Base-by-base conservation (phyloP, 192 early-diverging fungal genomes). In the Martensiomyces pterosporus region DNA sequence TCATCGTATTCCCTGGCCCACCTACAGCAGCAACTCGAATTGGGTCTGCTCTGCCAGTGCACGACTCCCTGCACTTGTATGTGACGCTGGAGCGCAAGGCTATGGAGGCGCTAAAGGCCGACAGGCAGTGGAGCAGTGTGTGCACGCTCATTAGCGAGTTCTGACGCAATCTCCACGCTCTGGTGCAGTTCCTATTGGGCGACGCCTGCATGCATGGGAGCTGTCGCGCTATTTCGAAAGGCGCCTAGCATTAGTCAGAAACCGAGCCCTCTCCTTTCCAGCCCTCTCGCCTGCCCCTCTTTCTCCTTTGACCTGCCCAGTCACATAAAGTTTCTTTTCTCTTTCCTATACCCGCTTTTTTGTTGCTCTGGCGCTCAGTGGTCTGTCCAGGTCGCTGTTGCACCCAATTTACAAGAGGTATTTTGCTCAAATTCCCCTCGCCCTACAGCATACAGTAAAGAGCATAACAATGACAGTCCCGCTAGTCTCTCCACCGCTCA, bases 1-100 rank as follows among this genome's bases (percentile, higher is more conserved):
- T 71, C 33, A 71, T 71, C 18, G 56, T 64, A 26, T 71, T 71
- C 32, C 67, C 67, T 0, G 67, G 67, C 15, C 67, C 67, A 26
- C 60, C 67, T 16, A 2, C 39, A 3, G 4, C 24, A 6, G 17
- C 54, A 17, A 3, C 24, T 9, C 38, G 12, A 7, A 8, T 8
- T 32, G 29, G 6, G 29, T 5, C 29, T 5, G 12, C 12, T 5
- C 29, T 6, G 24, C 9, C 32, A 8, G 60, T 34, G 22, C 49
- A 63, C 17, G 47, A 50, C 2, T 29, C 38, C 38, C 51, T 71
- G 26, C 67, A 71, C 43, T 38, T 71, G 19, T 71, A 71, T 22
- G 60, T 71, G 9, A 64, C 60, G 3, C 47, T 71, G 25, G 67
- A 71, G 26, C 16, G 25, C 9, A 39, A 43, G 9, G 60, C 67